Evolutionary conservation across 768 basidiomycete genomes (phyloP).

Genomic region (Tubosaeta sp.): DNA sequence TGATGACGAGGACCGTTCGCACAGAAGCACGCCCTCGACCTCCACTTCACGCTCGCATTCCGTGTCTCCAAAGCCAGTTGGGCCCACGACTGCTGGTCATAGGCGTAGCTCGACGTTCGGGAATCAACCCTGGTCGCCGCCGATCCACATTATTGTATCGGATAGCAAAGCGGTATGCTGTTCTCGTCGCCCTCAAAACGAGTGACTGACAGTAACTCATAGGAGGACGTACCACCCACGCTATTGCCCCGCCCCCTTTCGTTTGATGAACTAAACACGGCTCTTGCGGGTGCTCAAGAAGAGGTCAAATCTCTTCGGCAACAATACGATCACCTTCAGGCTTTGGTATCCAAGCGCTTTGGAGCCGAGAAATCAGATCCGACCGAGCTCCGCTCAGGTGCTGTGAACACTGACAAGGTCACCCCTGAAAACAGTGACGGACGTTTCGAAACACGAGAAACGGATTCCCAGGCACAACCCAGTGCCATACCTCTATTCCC

Average conservation of each 20-base stretch:
- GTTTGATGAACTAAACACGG: constrained; percentile 24
- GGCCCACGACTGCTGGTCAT: constrained; percentile 6
- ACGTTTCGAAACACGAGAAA: not conserved
- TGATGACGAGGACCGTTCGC: constrained; percentile 15
- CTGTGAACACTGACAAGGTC: not conserved
- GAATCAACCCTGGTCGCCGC: constrained; percentile 10
- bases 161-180: constrained; percentile 7
- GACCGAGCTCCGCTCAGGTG: not conserved
- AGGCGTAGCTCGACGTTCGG: constrained; percentile 25
- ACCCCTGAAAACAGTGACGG: not conserved
- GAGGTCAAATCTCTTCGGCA: constrained; percentile 25
- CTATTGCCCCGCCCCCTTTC: constrained; percentile 14
- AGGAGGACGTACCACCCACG: constrained; percentile 9
- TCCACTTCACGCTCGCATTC: constrained; percentile 11
- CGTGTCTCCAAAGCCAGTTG: constrained; percentile 11
- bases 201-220: not conserved
- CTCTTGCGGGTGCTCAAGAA: constrained; percentile 18
- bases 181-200: constrained; percentile 1
- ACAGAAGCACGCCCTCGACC: constrained; percentile 4
- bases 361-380: constrained; percentile 3
- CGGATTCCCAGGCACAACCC: not conserved
- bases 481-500: not conserved
- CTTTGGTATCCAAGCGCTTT: constrained; percentile 13
- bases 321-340: constrained; percentile 24
- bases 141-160: constrained; percentile 6